phyloP scores from a whole-genome alignment of 805 yeast species.

The Yamadazyma kitorensis region DNA sequence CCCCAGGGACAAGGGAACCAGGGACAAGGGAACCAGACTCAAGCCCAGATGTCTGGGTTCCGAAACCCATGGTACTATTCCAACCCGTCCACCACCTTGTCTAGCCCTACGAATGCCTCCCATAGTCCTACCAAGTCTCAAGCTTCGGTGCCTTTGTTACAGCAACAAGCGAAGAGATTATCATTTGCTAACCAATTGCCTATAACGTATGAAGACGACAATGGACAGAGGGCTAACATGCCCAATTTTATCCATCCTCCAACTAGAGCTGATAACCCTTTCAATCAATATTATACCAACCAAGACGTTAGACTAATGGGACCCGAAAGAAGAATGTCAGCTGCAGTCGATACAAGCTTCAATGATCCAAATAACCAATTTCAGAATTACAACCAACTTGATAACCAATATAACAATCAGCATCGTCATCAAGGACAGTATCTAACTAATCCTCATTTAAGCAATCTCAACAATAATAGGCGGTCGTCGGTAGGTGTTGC shows the following conservation, averaged over 20 bases:
- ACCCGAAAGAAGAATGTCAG: conserved; percentile 14
- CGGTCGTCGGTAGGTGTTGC: conserved; percentile 13
- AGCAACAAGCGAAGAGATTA: conserved; percentile 26
- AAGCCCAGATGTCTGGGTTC: conserved; percentile 30
- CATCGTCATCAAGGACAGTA: neutral
- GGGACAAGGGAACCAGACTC: conserved; percentile 45
- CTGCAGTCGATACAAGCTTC: conserved; percentile 11
- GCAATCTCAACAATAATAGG: conserved; percentile 7
- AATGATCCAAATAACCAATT: conserved; percentile 1
- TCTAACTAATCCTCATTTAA: neutral
- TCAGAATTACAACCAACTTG: conserved; percentile 8
- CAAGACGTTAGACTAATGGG: conserved; percentile 33
- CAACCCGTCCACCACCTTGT: conserved; percentile 5
- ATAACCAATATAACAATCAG: conserved; percentile 1
- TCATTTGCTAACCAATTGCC: conserved; percentile 47
- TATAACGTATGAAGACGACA: conserved; percentile 47
- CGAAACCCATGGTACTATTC: conserved; percentile 44
- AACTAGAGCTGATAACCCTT: conserved; percentile 44
- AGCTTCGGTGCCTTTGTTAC: conserved; percentile 23
- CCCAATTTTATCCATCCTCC: conserved; percentile 41
- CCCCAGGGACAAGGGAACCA: conserved; percentile 8
- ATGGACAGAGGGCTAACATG: conserved; percentile 10
- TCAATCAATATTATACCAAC: conserved; percentile 38
- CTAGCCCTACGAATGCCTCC: conserved; percentile 8
- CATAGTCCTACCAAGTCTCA: conserved; percentile 27